Evolutionary conservation across 768 basidiomycete genomes (phyloP), one percentile per base, ranked within the genome.

Genomic region (Pilatotrama ljubarskyi): DNA sequence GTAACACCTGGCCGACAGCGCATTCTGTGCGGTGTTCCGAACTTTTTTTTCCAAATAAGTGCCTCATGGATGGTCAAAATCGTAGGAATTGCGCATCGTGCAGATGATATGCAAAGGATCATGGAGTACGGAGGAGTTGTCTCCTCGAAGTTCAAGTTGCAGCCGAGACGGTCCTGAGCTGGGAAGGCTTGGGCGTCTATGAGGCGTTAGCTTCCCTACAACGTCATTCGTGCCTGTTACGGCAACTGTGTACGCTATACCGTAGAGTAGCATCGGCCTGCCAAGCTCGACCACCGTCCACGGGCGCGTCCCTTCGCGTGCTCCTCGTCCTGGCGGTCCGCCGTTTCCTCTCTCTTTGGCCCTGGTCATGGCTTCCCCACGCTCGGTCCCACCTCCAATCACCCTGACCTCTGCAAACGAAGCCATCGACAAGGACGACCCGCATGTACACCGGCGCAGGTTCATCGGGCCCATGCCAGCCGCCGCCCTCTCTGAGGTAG

Each of bases 401-500:
- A 29, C 50, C 9, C 41, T 44, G 2, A 17, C 48, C 1, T 32
- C 51, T 9, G 55, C 59, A 8, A 26, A 25, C 2, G 59, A 56
- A 5, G 41, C 41, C 15, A 40, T 58, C 13, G 51, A 57, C 41
- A 56, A 61, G 5, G 64, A 55, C 51, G 72, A 68, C 26, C 61
- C 62, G n/a, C 76, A 80, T 70, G 70, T 66, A 26, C 76, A 75
- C 59, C 77, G 77, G 55, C 81, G 91, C 29, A 71, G 87, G 52
- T 92, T 92, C 72, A 77, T 93, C 43, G 91, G 91, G 0, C 88
- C 91, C 3, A 80, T 92, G 77, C 90, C 90, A 13, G 84, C 87
- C 67, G 82, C 79, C 56, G 56, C 72, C 83, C 55, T 73, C 73
- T 3, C 72, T 70, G 51, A 72, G 74, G 44, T 69, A n/a, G 68